Evolutionary conservation across 2,329 filamentous ascomycete species (phyloP), one percentile per base, ranked within the genome.

Genomic region (Fragosphaeria purpurea): DNA sequence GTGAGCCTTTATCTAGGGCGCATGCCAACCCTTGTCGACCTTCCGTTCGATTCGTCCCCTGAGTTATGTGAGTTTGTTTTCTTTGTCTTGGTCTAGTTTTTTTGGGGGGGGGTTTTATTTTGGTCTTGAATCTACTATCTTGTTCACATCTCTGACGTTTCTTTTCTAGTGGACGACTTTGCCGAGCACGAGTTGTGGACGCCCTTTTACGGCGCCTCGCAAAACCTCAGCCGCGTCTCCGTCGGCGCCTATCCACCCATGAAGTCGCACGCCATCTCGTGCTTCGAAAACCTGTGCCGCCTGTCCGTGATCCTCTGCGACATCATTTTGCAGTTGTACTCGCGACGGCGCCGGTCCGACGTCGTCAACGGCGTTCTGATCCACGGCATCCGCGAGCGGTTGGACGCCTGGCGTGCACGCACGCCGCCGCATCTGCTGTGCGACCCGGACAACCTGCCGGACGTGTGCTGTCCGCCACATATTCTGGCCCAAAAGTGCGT

Each of bases 1-100:
- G 57, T 60, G 50, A 60, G 59, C 39, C 50, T 62, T 10, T 62
- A 62, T 47, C 53, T 59, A 6, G 60, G 60, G 10, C 55, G 60
- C 34, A 54, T 58, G 44, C 59, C 59, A 5, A 54, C 54, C 3
- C 47, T 58, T 1, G 47, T 50, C 31, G 51, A 55, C 13, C 46
- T 52, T 7, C 50, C 52, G 5, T 44, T 37, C 4, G 46, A 51
- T 41, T 35, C 50, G 9, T 41, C 50, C 6, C 50, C 51, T 4
- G 43, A 51, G 32, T 48, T 53, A 8, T 44, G 52, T 46, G 45
- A 42, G 47, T 22, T 22, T 22, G 22, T 22, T 22, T 22, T 22
- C 22, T 22, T 22, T 38, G 5, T 5, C 33, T 46, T 32, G 32
- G 4, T 5, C 5, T 7, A 32, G 7, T 37, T 37, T 37, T 11